Evolutionary conservation across 1,284 basidiomycete genomes (phyloP), one percentile per base, ranked within the genome.

Genomic region (Naganishia albida): DNA sequence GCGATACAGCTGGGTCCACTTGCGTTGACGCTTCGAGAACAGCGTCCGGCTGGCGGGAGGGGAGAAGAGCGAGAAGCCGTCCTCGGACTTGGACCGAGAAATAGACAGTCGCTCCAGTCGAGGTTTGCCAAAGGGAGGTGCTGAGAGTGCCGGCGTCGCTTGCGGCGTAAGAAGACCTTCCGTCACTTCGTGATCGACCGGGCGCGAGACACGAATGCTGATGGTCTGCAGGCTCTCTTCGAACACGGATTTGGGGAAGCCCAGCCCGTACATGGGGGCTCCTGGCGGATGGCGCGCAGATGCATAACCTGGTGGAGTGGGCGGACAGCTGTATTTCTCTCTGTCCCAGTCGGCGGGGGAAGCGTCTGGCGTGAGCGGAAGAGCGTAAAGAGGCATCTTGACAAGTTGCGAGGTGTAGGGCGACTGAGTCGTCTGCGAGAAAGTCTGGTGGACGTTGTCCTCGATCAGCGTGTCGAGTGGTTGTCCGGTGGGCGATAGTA

Each of bases 191-290:
- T 50, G 20, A 16, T 23, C 20, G 18, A 60, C 8, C n/a, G 12
- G 56, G 12, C 34, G 18, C 8, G 46, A 20, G 13, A 30, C n/a
- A 3, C 56, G 18, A 18, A 55, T 55, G 23, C 20, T 55, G 25
- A 55, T 55, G 12, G n/a, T 50, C 25, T 28, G 46, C 6, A 50
- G 40, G 10, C 38, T n/a, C 18, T 57, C 26, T 30, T 60, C 56
- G 38, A 60, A 60, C n/a, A 48, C 20, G 7, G 56, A 49, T 10
- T 30, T 30, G 4, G 30, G 46, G 12, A 60, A 50, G 4, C 56
- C 56, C 3, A 60, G 34, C 18, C 56, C 56, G 43, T 60, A 60
- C 20, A 60, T n/a, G 8, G 56, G 56, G 15, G 56, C 56, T 13
- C 46, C 46, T 16, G 56, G 20, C 8, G 56, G 56, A 60, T 60